Evolutionary conservation across 305 asterid genomes (phyloP).

Genomic region (Solanum hybrid): DNA sequence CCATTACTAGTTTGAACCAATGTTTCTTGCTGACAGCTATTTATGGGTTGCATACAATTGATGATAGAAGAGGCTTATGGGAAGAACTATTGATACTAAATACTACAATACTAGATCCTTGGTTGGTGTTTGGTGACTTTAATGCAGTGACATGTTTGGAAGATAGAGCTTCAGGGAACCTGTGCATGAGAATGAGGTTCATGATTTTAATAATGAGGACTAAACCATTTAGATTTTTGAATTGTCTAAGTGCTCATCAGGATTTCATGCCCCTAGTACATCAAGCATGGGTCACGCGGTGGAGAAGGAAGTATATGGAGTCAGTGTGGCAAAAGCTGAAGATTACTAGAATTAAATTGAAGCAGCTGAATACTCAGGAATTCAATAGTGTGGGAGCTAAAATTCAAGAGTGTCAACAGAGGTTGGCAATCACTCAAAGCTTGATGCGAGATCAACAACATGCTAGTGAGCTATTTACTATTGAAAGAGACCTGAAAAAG

Average conservation of each 20-base stretch:
- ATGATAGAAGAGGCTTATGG: background rate
- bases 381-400: background rate
- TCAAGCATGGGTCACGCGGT: accelerated
- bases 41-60: background rate
- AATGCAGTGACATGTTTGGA: background rate
- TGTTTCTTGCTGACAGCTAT: background rate
- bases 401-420: background rate
- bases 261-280: background rate
- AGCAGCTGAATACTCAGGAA: background rate
- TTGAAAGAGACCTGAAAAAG: background rate
- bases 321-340: background rate
- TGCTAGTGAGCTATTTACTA: background rate
- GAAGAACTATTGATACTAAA: background rate
- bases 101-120: background rate
- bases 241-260: background rate
- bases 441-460: background rate
- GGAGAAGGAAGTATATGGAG: background rate
- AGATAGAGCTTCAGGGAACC: background rate
- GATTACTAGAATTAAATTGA: background rate
- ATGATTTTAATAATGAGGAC: background rate
- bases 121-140: background rate
- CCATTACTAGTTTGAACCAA: background rate
- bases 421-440: background rate
- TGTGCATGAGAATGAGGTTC: background rate
- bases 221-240: background rate